Evolutionary conservation across 176 grass and related monocot genomes (phyloP).

Genomic region (Musa acuminata): DNA sequence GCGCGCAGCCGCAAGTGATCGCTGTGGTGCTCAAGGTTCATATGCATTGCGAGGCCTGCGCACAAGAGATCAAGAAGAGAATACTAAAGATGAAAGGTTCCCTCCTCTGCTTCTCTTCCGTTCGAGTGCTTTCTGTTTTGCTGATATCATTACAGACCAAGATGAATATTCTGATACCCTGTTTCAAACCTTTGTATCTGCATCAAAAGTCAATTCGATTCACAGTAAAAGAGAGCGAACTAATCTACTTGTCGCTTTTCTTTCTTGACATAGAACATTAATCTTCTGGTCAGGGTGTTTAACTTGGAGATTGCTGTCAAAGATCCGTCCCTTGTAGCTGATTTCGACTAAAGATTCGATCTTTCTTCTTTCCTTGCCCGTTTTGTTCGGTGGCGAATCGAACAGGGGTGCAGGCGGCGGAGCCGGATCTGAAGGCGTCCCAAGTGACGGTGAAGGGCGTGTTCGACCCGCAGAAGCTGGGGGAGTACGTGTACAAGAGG

Average conservation of each 20-base stretch:
- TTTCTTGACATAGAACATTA: no score
- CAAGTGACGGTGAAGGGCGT: conserved; percentile 33
- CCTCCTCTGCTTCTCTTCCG: neutral
- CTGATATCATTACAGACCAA: neutral
- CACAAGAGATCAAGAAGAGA: conserved; percentile 48
- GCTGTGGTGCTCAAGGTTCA: conserved; percentile 40
- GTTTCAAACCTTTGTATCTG: neutral
- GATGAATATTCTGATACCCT: neutral
- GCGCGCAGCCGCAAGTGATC: conserved; percentile 25
- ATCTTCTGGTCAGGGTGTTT: no score
- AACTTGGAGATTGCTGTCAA: no score
- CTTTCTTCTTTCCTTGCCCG: neutral
- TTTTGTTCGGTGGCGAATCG: neutral
- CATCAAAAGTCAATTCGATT: neutral
- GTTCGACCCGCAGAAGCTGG: conserved; percentile 37
- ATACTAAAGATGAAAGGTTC: conserved; percentile 59
- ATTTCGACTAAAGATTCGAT: neutral
- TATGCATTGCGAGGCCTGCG: conserved; percentile 66
- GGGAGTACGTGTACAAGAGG: conserved; percentile 27
- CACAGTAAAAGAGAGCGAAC: no score
- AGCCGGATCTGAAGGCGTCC: conserved; percentile 27
- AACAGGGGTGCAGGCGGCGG: conserved; percentile 41
- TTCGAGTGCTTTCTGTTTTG: neutral
- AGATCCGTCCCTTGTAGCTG: no score
- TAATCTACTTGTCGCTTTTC: no score